Evolutionary conservation across 768 basidiomycete genomes (phyloP).

Genomic region (Amanita phalloides): DNA sequence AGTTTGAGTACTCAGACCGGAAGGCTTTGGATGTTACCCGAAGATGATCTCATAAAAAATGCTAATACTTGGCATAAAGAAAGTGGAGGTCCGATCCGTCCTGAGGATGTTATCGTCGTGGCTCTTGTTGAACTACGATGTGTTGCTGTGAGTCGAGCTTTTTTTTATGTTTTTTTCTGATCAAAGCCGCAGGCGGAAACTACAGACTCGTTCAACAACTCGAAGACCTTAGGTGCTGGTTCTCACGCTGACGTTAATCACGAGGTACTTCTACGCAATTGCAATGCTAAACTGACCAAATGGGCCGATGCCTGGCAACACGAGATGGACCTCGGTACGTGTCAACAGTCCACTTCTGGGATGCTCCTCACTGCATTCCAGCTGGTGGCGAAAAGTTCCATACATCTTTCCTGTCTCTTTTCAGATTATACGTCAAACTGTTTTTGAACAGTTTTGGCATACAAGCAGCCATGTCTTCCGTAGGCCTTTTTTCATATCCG

Average conservation of each 20-base stretch:
- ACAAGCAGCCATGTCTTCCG: slow-evolving; percentile 48
- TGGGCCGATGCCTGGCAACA: slow-evolving; percentile 67
- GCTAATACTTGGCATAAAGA: slow-evolving; percentile 63
- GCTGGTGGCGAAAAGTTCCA: slow-evolving; percentile 72
- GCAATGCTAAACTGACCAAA: slow-evolving; percentile 59
- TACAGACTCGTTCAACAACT: slow-evolving; percentile 59
- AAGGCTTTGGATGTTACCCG: slow-evolving; percentile 80
- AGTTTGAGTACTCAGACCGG: slow-evolving; percentile 83
- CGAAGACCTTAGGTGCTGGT: slow-evolving; percentile 29
- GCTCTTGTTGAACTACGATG: slow-evolving; percentile 70
- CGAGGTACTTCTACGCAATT: slow-evolving; percentile 59
- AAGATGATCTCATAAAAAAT: slow-evolving; percentile 70
- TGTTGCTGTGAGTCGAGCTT: slow-evolving; percentile 52
- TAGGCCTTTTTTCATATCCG: slow-evolving; percentile 18
- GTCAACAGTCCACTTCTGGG: background rate
- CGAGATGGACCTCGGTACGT: slow-evolving; percentile 61
- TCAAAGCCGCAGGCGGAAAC: slow-evolving; percentile 49
- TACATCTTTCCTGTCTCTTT: slow-evolving; percentile 61
- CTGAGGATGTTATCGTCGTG: slow-evolving; percentile 74
- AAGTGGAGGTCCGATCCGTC: slow-evolving; percentile 41
- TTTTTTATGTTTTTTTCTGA: background rate
- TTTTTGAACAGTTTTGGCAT: slow-evolving; percentile 83
- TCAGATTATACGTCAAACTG: slow-evolving; percentile 67
- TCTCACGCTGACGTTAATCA: slow-evolving; percentile 58
- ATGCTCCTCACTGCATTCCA: slow-evolving; percentile 15